Evolutionary conservation across 192 early-diverging fungal species (phyloP), one percentile per base, ranked within the genome.

Genomic region (Coemansia reversa): DNA sequence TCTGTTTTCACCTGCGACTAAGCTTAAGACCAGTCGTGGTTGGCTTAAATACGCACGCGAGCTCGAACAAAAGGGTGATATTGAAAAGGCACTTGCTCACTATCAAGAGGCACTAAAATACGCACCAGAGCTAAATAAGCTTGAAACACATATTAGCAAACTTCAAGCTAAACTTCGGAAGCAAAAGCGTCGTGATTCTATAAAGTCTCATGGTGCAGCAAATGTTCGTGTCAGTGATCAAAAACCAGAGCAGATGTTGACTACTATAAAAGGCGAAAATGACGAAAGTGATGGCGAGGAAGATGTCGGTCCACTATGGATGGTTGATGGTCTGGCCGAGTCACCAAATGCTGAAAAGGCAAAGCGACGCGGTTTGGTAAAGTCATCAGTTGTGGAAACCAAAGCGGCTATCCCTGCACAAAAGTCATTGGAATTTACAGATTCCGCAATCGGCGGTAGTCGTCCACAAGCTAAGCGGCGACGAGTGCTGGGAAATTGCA

Each of bases 1-100:
- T 18, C 39, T 86, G 51, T 76, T 86, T 27, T 83, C 83, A 23
- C 84, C 84, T 12, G 75, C 77, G 11, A 86, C 84, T 0, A 86
- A 86, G 55, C 81, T 80, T 19, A 86, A 86, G 52, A 86, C 76
- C 19, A 83, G 76, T 54, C 72, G 74, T 11, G 84, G 83, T 0
- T 80, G 78, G 70, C 75, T 84, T 18, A 76, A 75, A 35, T 66
- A 80, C 25, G 84, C 75, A 14, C 66, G 79, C n/a, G 73, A 78
- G 65, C 68, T 82, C 6, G 83, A 86, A 54, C 72, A 80, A 20
- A 60, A 76, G 20, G 79, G 79, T 35, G 65, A 84, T 1, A 25
- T 77, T 51, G 76, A 74, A 11, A 67, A 67, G 47, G 84, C 84
- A 0, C 65, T 86, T 55, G 66, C 59, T 7, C 81, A 80, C 49